Evolutionary conservation across 1,284 basidiomycete genomes (phyloP), one percentile per base, ranked within the genome.

Genomic region (Papiliotrema nemorosa): DNA sequence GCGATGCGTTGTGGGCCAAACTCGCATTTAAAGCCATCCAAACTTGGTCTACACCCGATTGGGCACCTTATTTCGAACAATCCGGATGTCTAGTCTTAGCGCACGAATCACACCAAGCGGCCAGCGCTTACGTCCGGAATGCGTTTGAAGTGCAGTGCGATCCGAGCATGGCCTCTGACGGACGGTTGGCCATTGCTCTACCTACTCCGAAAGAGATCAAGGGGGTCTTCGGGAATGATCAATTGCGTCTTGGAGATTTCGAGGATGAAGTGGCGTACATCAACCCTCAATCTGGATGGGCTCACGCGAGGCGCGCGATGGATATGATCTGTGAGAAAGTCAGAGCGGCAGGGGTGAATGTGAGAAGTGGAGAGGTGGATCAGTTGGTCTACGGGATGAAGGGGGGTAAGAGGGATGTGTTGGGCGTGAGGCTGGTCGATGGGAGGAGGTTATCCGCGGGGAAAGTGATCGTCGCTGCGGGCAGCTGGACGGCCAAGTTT

Each of bases 261-360:
- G 50, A 52, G 2, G 47, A 39, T n/a, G 52, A 57, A 38, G 84
- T 83, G 0, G 58, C 55, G 16, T 91, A 86, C 64, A 65, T 88
- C 47, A 91, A 90, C 63, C 75, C 74, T 2, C 83, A 88, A 39
- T 82, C 85, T 1, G 90, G 90, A 3, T 93, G 90, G 90, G 87
- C 82, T 1, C 78, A 84, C 62, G 87, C 90, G 1, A 76, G 80
- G 2, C 80, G 83, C 58, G 88, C 84, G 2, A 68, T 88, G 6
- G 58, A 72, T 2, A 69, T 78, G 7, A 68, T 44, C 1, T 41
- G 50, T 6, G 47, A 38, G 3, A 38, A 50, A 12, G 43, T 52
- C 7, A 52, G 53, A 13, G 38, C 35, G 13, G 40, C 44, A 10
- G 58, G 58, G 12, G 53, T 60, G 12, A 26, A 20, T n/a, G 55